A percentile compares a stretch with the other conserved stretches of the same genome.
Conservation (phyloP, 192 early-diverging fungal genomes). For the Rhizophagus clarus region DNA sequence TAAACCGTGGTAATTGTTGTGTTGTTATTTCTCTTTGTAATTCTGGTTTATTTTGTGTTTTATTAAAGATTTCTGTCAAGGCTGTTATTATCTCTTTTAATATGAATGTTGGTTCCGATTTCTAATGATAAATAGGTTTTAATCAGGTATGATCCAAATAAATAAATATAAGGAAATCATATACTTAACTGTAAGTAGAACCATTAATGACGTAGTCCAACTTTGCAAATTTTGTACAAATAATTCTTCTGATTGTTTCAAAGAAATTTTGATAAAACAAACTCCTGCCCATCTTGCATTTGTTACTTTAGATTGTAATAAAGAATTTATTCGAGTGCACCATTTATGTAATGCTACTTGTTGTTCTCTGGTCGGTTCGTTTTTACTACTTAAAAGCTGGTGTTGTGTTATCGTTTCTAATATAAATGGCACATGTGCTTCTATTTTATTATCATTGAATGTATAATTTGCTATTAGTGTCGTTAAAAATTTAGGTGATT, state of each 20-base stretch:
- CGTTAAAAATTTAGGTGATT: slow-evolving; percentile 33
- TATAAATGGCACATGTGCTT: slow-evolving; percentile 50
- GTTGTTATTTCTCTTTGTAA: slow-evolving; percentile 57
- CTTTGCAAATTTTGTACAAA: slow-evolving; percentile 31
- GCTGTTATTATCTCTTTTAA: slow-evolving; percentile 48
- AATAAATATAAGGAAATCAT: neutral
- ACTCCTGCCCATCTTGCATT: slow-evolving; percentile 55
- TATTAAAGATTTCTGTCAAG: slow-evolving; percentile 50
- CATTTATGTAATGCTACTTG: slow-evolving; percentile 47
- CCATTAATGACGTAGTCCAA: slow-evolving; percentile 2
- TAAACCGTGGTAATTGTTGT: slow-evolving; percentile 54
- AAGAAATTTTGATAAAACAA: slow-evolving; percentile 49
- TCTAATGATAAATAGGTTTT: slow-evolving; percentile 34
- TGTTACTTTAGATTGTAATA: slow-evolving; percentile 54
- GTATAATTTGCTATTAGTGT: slow-evolving; percentile 43
- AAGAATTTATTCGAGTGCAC: slow-evolving; percentile 52
- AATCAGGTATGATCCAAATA: neutral
- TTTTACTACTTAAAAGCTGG: slow-evolving; percentile 34
- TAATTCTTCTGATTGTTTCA: slow-evolving; percentile 46
- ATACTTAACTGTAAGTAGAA: neutral
- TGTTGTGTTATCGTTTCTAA: slow-evolving; percentile 49
- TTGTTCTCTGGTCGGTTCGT: neutral
- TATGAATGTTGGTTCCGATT: slow-evolving; percentile 43
- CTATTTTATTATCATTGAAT: slow-evolving; percentile 41
- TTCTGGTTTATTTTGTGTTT: slow-evolving; percentile 51